These are phyloP conservation scores for Fusarium pininemorale DNA, from an alignment of 2,329 filamentous ascomycete genomes.

Conservation along the genomic window DNA sequence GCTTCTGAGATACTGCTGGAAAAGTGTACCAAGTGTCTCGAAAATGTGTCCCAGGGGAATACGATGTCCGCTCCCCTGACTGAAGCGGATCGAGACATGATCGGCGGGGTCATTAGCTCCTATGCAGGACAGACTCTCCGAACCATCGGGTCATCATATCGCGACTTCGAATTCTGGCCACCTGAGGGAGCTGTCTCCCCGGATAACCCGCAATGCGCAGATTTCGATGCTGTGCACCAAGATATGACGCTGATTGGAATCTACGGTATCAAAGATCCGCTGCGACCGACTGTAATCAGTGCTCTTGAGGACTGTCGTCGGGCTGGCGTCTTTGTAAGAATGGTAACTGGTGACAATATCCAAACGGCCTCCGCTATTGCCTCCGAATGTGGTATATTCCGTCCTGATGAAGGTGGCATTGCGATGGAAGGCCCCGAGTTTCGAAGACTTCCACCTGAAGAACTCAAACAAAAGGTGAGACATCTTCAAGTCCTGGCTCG, in stretches of 20 bases:
- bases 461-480: conserved; percentile 64
- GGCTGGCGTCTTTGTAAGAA: conserved; percentile 73
- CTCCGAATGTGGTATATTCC: conserved; percentile 54
- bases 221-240: conserved; percentile 62
- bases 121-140: conserved; percentile 74
- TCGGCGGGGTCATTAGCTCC: conserved; percentile 64
- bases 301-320: conserved; percentile 71
- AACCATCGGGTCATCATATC: conserved; percentile 77
- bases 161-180: conserved; percentile 77
- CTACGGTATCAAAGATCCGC: conserved; percentile 74
- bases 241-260: conserved; percentile 54
- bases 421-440: conserved; percentile 67
- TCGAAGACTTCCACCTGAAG: conserved; percentile 62
- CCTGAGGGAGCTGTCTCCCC: conserved; percentile 71
- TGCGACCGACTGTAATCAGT: conserved; percentile 68
- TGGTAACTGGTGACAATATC: conserved; percentile 65
- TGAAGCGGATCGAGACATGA: conserved; percentile 60
- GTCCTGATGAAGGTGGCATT: conserved; percentile 69
- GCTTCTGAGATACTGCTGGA: conserved; percentile 65
- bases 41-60: conserved; percentile 64
- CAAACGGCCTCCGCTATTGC: conserved; percentile 57
- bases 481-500: conserved; percentile 71
- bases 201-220: conserved; percentile 61
- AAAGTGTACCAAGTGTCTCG: conserved; percentile 58
- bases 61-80: conserved; percentile 58